Conservation (phyloP, 129 eudicot genomes). For the Pulicaria dysenterica region DNA sequence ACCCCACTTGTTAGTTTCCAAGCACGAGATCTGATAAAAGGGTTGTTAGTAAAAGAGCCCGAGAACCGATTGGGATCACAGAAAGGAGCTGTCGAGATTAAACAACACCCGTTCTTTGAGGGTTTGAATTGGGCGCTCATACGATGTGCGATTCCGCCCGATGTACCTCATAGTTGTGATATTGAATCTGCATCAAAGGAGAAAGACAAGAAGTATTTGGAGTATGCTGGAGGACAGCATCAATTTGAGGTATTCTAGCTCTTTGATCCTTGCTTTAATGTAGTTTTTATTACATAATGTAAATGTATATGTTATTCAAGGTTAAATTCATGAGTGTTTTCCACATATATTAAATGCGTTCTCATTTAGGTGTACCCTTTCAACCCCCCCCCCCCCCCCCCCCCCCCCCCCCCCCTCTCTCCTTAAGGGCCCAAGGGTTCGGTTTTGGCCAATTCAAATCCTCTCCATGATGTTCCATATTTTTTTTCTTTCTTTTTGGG, state of each 20-base stretch:
- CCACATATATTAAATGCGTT: neutral
- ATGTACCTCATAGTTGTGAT: slow-evolving; percentile 55
- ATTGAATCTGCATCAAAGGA: slow-evolving; percentile 25
- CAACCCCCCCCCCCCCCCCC: too few relatives aligned
- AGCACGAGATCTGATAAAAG: slow-evolving; percentile 76
- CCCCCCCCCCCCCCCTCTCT: too few relatives aligned
- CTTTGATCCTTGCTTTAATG: neutral
- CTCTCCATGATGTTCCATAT: too few relatives aligned
- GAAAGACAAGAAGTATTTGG: slow-evolving; percentile 43
- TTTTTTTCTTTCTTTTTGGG: too few relatives aligned
- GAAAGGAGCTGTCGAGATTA: slow-evolving; percentile 87
- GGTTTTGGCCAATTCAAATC: too few relatives aligned
- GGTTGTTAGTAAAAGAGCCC: slow-evolving; percentile 75
- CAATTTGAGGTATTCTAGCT: slow-evolving; percentile 46
- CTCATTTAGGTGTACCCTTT: neutral
- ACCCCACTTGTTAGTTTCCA: slow-evolving; percentile 73
- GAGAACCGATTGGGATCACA: slow-evolving; percentile 73
- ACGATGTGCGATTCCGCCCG: slow-evolving; percentile 76
- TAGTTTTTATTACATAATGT: slow-evolving; percentile 27
- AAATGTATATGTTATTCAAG: slow-evolving; percentile 11
- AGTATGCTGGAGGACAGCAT: slow-evolving; percentile 45
- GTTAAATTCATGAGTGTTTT: slow-evolving; percentile 11
- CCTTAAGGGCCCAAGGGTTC: too few relatives aligned
- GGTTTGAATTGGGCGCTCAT: slow-evolving; percentile 92
- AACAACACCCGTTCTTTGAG: slow-evolving; percentile 77